A percentile compares a stretch with the other conserved stretches of the same genome.
Evolutionary conservation across 108 stramenopile species (phyloP).

Genomic region (Phaeodactylum tricornutum): DNA sequence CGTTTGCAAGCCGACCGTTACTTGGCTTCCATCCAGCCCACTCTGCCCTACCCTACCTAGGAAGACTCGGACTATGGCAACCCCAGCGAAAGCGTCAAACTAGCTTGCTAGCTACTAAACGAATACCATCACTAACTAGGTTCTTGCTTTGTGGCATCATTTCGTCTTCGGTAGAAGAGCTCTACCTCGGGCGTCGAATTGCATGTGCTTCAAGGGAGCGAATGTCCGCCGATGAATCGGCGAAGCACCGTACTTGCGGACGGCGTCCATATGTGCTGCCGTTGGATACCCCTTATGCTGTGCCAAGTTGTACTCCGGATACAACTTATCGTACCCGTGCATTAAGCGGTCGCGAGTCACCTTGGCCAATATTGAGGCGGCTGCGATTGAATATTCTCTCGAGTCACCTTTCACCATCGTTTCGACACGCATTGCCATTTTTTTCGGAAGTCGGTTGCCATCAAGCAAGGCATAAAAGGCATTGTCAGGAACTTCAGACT

Average conservation of each 20-base stretch:
- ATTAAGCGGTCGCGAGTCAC: slow-evolving; percentile 94
- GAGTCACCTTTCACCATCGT: slow-evolving; percentile 86
- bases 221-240: slow-evolving; percentile 89
- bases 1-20: too few relatives aligned
- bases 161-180: too few relatives aligned
- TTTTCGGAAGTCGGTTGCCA: slow-evolving; percentile 73
- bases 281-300: slow-evolving; percentile 98
- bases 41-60: too few relatives aligned
- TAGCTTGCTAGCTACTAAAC: too few relatives aligned
- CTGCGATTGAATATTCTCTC: slow-evolving; percentile 83
- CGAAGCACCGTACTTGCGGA: slow-evolving; percentile 59
- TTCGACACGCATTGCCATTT: slow-evolving; percentile 62
- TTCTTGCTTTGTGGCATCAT: too few relatives aligned
- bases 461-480: slow-evolving; percentile 62
- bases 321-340: slow-evolving; percentile 77
- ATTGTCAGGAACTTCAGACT: not conserved
- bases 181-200: slow-evolving; percentile 16
- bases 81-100: too few relatives aligned
- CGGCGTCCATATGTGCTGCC: slow-evolving; percentile 57
- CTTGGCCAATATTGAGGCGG: slow-evolving; percentile 94
- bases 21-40: too few relatives aligned
- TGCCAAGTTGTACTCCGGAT: slow-evolving; percentile 73
- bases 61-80: too few relatives aligned
- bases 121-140: too few relatives aligned
- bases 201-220: slow-evolving; percentile 80